A percentile compares a stretch with the other conserved stretches of the same genome.
Evolutionary conservation across 805 yeast species (phyloP).

Genomic region (Hanseniaspora clermontiae): DNA sequence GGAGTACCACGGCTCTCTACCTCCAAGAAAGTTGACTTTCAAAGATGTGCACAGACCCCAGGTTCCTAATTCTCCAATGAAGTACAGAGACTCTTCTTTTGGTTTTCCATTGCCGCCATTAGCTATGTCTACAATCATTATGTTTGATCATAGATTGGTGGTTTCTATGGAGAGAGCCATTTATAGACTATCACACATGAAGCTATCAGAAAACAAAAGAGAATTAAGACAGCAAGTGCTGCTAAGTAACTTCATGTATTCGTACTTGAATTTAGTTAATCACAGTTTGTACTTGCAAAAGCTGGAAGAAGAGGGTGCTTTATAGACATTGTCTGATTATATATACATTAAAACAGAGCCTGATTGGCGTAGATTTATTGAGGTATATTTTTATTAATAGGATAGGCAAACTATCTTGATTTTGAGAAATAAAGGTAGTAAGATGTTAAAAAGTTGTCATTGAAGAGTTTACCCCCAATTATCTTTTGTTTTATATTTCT

Average conservation of each 20-base stretch:
- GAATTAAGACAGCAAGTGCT: slow-evolving; percentile 86
- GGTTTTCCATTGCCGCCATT: slow-evolving; percentile 80
- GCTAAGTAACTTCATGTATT: slow-evolving; percentile 92
- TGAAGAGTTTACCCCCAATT: too few species aligned
- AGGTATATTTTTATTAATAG: too few species aligned
- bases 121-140: slow-evolving; percentile 59
- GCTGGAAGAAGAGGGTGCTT: slow-evolving; percentile 29
- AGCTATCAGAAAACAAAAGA: slow-evolving; percentile 85
- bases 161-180: slow-evolving; percentile 94
- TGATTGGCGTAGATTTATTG: background rate
- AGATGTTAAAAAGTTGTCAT: too few species aligned
- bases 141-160: slow-evolving; percentile 80
- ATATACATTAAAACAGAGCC: background rate
- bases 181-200: slow-evolving; percentile 81
- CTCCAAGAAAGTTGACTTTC: slow-evolving; percentile 27
- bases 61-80: slow-evolving; percentile 44
- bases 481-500: too few species aligned
- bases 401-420: too few species aligned
- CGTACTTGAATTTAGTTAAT: slow-evolving; percentile 85
- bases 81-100: slow-evolving; percentile 66
- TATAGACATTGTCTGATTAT: background rate
- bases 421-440: too few species aligned
- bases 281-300: slow-evolving; percentile 74
- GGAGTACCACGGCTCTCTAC: slow-evolving; percentile 15
- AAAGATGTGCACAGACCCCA: slow-evolving; percentile 28